These are phyloP conservation scores for Fusarium armeniacum DNA, from an alignment of 2,329 filamentous ascomycete genomes.

Conservation along the genomic window DNA sequence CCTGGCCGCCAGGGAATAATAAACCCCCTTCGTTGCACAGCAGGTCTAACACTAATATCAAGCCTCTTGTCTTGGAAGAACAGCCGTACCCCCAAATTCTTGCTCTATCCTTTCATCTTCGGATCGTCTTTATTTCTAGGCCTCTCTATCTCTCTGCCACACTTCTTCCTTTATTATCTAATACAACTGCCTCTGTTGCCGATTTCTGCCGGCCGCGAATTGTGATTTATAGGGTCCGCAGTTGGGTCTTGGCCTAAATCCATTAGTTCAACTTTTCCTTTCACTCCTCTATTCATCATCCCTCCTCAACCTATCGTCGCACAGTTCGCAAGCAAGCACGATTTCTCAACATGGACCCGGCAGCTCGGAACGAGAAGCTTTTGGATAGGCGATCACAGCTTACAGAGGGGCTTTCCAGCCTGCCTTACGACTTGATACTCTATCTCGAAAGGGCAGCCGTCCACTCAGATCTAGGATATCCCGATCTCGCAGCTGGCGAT, in stretches of 20 bases:
- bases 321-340: neutral
- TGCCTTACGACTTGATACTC: conserved; percentile 73
- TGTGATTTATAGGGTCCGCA: conserved; percentile 28
- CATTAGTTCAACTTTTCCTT: conserved; percentile 29
- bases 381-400: conserved; percentile 68
- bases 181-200: conserved; percentile 18
- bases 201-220: conserved; percentile 20
- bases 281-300: conserved; percentile 10
- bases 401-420: conserved; percentile 66
- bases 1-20: conserved; percentile 26
- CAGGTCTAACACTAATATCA: conserved; percentile 13
- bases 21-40: conserved; percentile 23
- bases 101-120: neutral
- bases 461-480: conserved; percentile 83
- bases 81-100: conserved; percentile 1
- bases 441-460: conserved; percentile 78
- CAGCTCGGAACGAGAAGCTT: conserved; percentile 60
- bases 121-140: conserved; percentile 24
- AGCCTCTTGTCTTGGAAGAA: conserved; percentile 14
- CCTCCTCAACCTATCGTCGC: conserved; percentile 2
- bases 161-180: neutral
- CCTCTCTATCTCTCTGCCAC: conserved; percentile 4
- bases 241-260: conserved; percentile 23
- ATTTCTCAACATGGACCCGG: conserved; percentile 50
- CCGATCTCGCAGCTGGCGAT: conserved; percentile 90